Conservation (phyloP, 192 early-diverging fungal genomes). For the Funneliformis geosporum region DNA sequence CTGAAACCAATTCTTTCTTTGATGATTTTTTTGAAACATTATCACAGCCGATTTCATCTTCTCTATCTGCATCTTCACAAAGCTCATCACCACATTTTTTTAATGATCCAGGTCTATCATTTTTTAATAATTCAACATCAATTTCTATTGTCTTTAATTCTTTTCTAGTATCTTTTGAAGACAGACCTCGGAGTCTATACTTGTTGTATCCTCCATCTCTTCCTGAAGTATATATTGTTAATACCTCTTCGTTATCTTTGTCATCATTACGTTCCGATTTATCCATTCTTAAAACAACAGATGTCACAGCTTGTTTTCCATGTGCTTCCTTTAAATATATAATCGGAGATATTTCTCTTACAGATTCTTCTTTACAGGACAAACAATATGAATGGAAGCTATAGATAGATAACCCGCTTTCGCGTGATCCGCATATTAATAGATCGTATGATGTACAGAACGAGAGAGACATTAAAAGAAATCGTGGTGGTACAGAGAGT, state of each 20-base stretch:
- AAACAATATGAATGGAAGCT: not conserved
- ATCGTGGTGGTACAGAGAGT: conserved; percentile 34
- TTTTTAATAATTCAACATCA: not conserved
- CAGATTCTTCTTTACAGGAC: not conserved
- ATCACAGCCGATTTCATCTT: not conserved
- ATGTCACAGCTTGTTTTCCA: conserved; percentile 53
- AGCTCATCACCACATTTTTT: conserved; percentile 15
- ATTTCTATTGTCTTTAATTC: conserved; percentile 1
- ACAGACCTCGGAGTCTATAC: conserved; percentile 45
- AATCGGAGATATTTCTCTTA: conserved; percentile 31
- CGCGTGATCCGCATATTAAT: conserved; percentile 46
- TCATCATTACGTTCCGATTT: conserved; percentile 1
- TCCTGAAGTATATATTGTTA: conserved; percentile 61
- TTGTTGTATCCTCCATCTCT: conserved; percentile 66
- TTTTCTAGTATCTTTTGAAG: not conserved
- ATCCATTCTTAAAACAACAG: conserved; percentile 37
- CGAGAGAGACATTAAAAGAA: conserved; percentile 37
- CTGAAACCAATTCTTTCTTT: not conserved
- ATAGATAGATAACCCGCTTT: conserved; percentile 44
- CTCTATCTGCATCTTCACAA: not conserved
- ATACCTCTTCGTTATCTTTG: conserved; percentile 36
- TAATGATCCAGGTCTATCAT: too few species aligned
- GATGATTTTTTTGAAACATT: not conserved
- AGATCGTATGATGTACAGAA: conserved; percentile 31
- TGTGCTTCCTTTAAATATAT: conserved; percentile 47